Conservation (phyloP, 164 flowering plant genomes). For the Buxus sempervirens region DNA sequence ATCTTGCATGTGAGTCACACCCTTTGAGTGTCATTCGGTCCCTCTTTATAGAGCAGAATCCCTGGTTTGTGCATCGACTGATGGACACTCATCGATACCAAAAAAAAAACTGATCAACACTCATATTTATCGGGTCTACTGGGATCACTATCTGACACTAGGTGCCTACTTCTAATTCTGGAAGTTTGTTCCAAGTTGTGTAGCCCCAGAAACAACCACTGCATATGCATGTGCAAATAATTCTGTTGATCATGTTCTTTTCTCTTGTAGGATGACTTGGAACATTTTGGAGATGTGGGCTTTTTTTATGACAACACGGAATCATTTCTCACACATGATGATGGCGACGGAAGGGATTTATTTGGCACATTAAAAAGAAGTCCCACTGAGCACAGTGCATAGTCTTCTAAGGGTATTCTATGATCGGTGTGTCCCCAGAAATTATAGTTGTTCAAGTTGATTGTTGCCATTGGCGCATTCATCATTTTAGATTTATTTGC, state of each 20-base stretch:
- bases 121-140: background rate
- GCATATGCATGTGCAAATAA: background rate
- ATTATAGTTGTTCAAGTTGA: background rate
- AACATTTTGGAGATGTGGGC: slow-evolving; percentile 81
- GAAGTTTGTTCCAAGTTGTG: background rate
- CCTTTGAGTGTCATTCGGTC: slow-evolving; percentile 62
- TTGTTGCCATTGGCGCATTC: slow-evolving; percentile 1
- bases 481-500: slow-evolving; percentile 60
- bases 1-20: slow-evolving; percentile 63
- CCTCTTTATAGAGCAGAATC: slow-evolving; percentile 28
- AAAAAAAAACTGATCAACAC: no score
- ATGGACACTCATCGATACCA: background rate
- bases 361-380: slow-evolving; percentile 69
- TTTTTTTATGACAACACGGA: no score
- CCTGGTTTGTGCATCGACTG: background rate
- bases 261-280: slow-evolving; percentile 77
- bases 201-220: background rate
- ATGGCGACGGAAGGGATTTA: slow-evolving; percentile 72
- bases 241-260: slow-evolving; percentile 12
- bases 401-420: slow-evolving; percentile 64
- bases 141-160: no score
- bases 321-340: slow-evolving; percentile 78
- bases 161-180: no score
- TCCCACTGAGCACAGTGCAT: slow-evolving; percentile 63
- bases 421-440: background rate